Evolutionary conservation across 768 basidiomycete species (phyloP), one percentile per base, ranked within the genome.

Genomic region (Coprinellus micaceus): DNA sequence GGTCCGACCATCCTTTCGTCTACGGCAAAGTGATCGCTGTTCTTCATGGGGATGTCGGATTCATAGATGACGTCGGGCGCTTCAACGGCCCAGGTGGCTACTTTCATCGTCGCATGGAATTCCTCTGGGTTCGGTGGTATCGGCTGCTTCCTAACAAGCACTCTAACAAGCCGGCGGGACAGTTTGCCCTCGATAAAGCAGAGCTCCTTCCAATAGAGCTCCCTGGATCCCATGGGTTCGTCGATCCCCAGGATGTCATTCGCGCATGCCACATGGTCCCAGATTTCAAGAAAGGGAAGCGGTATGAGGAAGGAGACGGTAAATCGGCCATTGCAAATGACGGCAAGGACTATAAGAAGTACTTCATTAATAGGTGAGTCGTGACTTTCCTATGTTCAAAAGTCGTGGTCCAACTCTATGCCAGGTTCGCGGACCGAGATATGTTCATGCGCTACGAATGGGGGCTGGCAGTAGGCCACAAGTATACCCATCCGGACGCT

Each of bases 61-160:
- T 51, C 17, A 12, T 21, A 28, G n/a, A 12, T 5, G n/a, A 21
- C 29, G 29, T 22, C 9, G 17, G 10, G 5, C 50, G 29, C 29
- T 28, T 6, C 33, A 13, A 33, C 7, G 33, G 33, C 33, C 7
- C 7, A 33, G 33, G 6, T 13, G 33, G 21, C 4, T 28, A 29
- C 26, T 4, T 17, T 28, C 21, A n/a, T 30, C 17, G n/a, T n/a
- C 29, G 15, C 6, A n/a, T 21, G 12, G 50, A 51, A 29, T 36
- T 51, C 21, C 22, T 51, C 5, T 51, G 50, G 50, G 30, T 51
- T 29, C 50, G 30, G 30, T 51, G 50, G 50, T 51, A 51, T 37
- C 17, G n/a, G n/a, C 4, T 30, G 17, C 22, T 30, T 28, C 29
- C 24, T 19, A 29, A 28, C 9, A 26, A 49, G 21, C 19, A 5